Conservation (phyloP, 2,329 filamentous ascomycete species). For the Apiospora marii region DNA sequence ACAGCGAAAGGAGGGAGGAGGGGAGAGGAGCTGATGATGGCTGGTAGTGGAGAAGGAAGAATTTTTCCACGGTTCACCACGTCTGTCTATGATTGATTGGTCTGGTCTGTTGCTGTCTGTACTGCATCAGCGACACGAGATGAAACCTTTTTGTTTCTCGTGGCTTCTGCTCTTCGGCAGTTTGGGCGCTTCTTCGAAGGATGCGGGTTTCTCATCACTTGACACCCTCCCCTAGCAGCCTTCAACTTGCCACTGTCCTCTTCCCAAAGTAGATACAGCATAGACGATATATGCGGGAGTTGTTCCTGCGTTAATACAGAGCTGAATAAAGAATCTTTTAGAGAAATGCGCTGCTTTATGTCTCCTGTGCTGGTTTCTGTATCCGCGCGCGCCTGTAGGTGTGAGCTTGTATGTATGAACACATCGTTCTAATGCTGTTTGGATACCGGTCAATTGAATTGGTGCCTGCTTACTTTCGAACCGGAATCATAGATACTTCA, state of each 20-base stretch:
- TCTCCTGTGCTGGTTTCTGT: background rate
- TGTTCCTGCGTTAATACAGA: slow-evolving; percentile 9
- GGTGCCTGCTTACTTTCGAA: too few species aligned
- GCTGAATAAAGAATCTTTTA: slow-evolving; percentile 13
- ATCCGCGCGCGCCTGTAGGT: background rate
- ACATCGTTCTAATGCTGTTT: background rate
- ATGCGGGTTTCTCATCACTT: background rate
- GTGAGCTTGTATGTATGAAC: background rate
- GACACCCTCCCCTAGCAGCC: background rate
- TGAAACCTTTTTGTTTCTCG: background rate
- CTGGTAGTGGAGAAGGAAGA: background rate
- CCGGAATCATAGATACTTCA: too few species aligned
- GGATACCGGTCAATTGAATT: too few species aligned
- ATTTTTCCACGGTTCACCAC: background rate
- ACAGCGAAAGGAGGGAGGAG: background rate
- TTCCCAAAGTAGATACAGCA: slow-evolving; percentile 3
- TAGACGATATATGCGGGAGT: background rate
- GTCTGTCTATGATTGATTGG: background rate
- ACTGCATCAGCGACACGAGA: background rate
- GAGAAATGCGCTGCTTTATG: background rate
- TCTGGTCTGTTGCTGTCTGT: background rate
- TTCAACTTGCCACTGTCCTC: background rate
- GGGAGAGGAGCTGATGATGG: background rate
- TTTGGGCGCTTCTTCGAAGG: background rate
- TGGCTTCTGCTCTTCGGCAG: background rate